A percentile compares a stretch with the other conserved stretches of the same genome.
Evolutionary conservation across 148 eudicot species (phyloP).

Genomic region (Pharnaceum exiguum): DNA sequence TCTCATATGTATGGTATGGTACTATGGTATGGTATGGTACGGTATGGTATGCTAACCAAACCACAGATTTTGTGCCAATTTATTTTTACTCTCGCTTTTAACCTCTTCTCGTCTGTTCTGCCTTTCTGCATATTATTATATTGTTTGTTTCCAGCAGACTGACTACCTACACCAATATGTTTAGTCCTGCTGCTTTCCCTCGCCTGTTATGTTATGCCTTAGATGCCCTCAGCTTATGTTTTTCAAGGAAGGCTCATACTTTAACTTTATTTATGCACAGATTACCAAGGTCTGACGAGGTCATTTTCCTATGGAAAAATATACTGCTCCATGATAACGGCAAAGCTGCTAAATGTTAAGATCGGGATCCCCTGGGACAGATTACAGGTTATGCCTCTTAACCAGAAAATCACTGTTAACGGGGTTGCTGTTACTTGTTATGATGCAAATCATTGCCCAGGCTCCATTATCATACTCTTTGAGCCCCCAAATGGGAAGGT

Average conservation of each 20-base stretch:
- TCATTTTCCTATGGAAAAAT: constrained; percentile 86
- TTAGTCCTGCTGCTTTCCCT: too few species aligned
- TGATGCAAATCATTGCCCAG: constrained; percentile 99
- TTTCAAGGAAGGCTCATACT: neutral
- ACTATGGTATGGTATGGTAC: too few species aligned
- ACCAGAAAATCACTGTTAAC: constrained; percentile 59
- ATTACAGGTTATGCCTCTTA: constrained; percentile 67
- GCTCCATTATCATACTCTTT: constrained; percentile 75
- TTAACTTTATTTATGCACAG: constrained; percentile 45
- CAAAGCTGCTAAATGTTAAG: constrained; percentile 78
- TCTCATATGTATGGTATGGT: too few species aligned
- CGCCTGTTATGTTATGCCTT: constrained; percentile 1
- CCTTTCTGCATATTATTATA: too few species aligned
- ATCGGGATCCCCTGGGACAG: constrained; percentile 80
- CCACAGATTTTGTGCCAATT: too few species aligned
- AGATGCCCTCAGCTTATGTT: neutral
- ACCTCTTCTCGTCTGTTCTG: too few species aligned
- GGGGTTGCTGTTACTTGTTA: constrained; percentile 84
- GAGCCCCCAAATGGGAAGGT: constrained; percentile 94
- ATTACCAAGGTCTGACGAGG: constrained; percentile 85
- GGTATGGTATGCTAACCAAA: too few species aligned
- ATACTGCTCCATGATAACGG: constrained; percentile 82
- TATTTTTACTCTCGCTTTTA: too few species aligned
- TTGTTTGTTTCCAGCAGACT: too few species aligned
- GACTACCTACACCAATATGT: too few species aligned